Percentiles rank a stretch among this genome's conserved stretches.
Conservation (phyloP, 192 early-diverging fungal genomes). For the Dimargaris verticillata region DNA sequence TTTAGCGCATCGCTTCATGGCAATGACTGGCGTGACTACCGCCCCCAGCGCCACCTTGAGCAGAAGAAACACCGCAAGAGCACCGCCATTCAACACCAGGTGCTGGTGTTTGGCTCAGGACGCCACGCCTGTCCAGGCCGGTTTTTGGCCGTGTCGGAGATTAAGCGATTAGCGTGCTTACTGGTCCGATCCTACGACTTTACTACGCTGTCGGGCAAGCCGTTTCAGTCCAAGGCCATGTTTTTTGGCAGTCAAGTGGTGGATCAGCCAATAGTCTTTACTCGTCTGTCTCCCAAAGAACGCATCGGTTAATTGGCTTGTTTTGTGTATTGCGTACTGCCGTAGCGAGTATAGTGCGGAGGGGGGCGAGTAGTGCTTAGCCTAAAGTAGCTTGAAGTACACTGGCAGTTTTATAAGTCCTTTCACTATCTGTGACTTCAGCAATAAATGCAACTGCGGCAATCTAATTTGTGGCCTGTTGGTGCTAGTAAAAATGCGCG, state of each 20-base stretch:
- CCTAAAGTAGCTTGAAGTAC: too few species aligned
- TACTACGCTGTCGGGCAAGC: neutral
- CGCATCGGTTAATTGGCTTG: too few species aligned
- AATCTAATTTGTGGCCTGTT: too few species aligned
- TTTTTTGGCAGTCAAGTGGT: neutral
- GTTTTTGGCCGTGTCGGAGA: slow-evolving; percentile 1
- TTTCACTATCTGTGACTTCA: too few species aligned
- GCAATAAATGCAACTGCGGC: too few species aligned
- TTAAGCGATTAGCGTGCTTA: neutral
- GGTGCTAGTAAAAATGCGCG: too few species aligned
- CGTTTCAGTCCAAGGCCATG: neutral
- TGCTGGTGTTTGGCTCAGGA: neutral
- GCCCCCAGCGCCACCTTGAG: neutral
- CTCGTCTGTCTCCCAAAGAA: neutral
- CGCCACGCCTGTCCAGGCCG: slow-evolving; percentile 2
- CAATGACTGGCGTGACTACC: neutral
- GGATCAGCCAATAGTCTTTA: neutral
- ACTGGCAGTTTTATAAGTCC: too few species aligned
- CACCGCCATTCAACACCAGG: neutral
- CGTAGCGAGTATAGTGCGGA: too few species aligned
- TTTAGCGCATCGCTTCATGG: neutral
- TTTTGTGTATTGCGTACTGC: too few species aligned
- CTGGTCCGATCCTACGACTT: slow-evolving; percentile 1
- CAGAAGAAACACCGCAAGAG: neutral
- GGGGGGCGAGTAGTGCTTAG: too few species aligned